A percentile compares a stretch with the other conserved stretches of the same genome.
Evolutionary conservation across 208 protist genomes (phyloP).

Genomic region (Herpetomonas samuelpessoai): DNA sequence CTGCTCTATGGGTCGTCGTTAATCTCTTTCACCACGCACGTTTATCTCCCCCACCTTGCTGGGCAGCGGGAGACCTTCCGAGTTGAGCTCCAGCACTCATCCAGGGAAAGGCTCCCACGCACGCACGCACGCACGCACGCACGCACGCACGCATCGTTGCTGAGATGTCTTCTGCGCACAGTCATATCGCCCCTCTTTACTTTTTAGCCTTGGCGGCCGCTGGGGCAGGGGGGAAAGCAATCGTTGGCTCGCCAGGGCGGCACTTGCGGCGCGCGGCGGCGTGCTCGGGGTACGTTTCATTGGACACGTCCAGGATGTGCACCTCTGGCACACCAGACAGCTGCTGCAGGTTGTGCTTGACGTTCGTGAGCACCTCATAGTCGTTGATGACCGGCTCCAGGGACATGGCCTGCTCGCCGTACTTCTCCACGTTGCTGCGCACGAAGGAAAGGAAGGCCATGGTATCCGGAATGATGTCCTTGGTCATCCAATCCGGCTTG

Average conservation of each 20-base stretch:
- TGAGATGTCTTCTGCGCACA: too few species aligned
- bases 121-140: too few species aligned
- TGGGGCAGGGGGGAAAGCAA: constrained; percentile 46
- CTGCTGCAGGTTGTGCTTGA: constrained; percentile 54
- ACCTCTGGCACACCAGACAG: constrained; percentile 65
- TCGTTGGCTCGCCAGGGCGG: constrained; percentile 64
- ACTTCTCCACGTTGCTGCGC: constrained; percentile 75
- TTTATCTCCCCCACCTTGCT: too few species aligned
- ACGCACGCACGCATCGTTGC: too few species aligned
- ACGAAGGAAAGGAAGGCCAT: constrained; percentile 91
- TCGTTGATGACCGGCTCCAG: constrained; percentile 72
- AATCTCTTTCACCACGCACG: too few species aligned
- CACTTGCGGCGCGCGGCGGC: constrained; percentile 65
- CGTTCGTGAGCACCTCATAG: constrained; percentile 34
- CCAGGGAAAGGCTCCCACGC: too few species aligned
- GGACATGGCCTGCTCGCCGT: constrained; percentile 69
- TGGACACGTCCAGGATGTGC: constrained; percentile 35
- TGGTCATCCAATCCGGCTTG: constrained; percentile 59
- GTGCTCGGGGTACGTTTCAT: constrained; percentile 67
- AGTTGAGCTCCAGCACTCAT: too few species aligned
- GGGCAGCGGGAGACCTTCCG: too few species aligned
- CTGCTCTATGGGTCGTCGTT: too few species aligned
- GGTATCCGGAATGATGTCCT: constrained; percentile 74
- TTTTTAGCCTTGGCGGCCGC: too few species aligned
- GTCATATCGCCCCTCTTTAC: too few species aligned